Conservation (phyloP, 2,329 filamentous ascomycete species). For the Xylaria multiplex region DNA sequence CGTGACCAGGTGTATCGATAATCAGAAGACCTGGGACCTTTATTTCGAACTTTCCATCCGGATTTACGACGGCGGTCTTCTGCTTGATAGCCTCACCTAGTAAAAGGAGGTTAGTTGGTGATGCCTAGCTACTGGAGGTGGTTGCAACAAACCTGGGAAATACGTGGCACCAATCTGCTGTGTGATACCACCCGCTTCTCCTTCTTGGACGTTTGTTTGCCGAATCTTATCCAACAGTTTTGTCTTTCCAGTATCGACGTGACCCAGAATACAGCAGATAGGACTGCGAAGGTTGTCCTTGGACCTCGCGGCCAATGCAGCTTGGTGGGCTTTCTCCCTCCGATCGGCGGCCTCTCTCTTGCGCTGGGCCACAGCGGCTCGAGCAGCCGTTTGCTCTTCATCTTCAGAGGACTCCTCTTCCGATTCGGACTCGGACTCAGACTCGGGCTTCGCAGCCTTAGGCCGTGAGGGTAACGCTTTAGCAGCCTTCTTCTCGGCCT, state of each 20-base stretch:
- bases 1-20: constrained; percentile 99
- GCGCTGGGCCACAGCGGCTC: constrained; percentile 76
- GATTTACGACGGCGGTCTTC: constrained; percentile 94
- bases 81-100: constrained; percentile 85
- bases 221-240: constrained; percentile 98
- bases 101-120: constrained; percentile 16
- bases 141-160: constrained; percentile 71
- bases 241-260: constrained; percentile 99
- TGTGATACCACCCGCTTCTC: constrained; percentile 98
- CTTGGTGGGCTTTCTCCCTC: constrained; percentile 89
- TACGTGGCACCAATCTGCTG: constrained; percentile 99
- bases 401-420: constrained; percentile 75
- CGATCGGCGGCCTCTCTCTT: constrained; percentile 91
- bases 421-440: constrained; percentile 54
- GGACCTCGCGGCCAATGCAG: constrained; percentile 88
- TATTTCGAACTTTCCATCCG: constrained; percentile 89
- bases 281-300: constrained; percentile 95
- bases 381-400: constrained; percentile 77
- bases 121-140: not conserved
- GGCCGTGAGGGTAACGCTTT: constrained; percentile 48
- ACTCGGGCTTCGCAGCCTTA: constrained; percentile 55
- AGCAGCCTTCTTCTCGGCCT: constrained; percentile 61
- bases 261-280: constrained; percentile 99
- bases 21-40: constrained; percentile 96
- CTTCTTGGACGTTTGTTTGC: constrained; percentile 98